Percentiles rank a stretch among this genome's conserved stretches.
These are phyloP conservation scores for Antitrichia curtipendula DNA, from an alignment of 225 moss, liverwort and hornwort species.

Conservation along the genomic window DNA sequence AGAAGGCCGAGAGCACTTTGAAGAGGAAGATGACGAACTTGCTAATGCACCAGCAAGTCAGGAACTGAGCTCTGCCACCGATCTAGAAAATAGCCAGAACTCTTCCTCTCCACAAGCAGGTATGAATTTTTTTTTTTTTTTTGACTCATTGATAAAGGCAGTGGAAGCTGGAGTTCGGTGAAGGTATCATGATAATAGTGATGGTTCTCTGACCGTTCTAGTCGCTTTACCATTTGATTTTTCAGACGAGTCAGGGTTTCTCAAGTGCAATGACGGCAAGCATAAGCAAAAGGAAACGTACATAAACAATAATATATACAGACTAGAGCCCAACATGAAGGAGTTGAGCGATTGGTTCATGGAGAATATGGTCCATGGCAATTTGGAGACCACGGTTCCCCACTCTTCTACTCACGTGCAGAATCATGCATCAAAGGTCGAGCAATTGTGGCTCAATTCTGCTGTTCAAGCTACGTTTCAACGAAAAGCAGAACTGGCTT, in stretches of 20 bases:
- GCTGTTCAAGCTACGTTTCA: constrained; percentile 76
- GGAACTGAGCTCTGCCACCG: constrained; percentile 5
- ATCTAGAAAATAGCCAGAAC: background rate
- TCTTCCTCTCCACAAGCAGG: constrained; percentile 12
- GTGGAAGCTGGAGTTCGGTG: background rate
- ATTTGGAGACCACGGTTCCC: constrained; percentile 24
- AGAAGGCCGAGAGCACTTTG: constrained; percentile 92
- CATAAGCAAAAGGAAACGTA: background rate
- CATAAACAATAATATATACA: constrained; percentile 31
- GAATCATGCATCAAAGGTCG: constrained; percentile 44
- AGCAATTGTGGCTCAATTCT: constrained; percentile 67
- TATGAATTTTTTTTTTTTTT: background rate
- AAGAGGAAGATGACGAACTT: constrained; percentile 73
- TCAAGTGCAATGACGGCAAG: constrained; percentile 3
- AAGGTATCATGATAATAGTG: background rate
- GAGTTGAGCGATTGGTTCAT: constrained; percentile 62
- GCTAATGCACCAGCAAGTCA: constrained; percentile 4
- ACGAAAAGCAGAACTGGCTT: constrained; percentile 61
- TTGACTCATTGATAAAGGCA: background rate
- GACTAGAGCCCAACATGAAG: constrained; percentile 55
- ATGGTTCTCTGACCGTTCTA: background rate
- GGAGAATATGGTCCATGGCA: constrained; percentile 53
- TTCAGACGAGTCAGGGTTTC: constrained; percentile 6
- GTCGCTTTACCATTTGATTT: background rate
- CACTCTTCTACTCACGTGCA: constrained; percentile 20